Evolutionary conservation across 108 stramenopile species (phyloP), one percentile per base, ranked within the genome.

Genomic region (Mayamaea pseudoterrestris): DNA sequence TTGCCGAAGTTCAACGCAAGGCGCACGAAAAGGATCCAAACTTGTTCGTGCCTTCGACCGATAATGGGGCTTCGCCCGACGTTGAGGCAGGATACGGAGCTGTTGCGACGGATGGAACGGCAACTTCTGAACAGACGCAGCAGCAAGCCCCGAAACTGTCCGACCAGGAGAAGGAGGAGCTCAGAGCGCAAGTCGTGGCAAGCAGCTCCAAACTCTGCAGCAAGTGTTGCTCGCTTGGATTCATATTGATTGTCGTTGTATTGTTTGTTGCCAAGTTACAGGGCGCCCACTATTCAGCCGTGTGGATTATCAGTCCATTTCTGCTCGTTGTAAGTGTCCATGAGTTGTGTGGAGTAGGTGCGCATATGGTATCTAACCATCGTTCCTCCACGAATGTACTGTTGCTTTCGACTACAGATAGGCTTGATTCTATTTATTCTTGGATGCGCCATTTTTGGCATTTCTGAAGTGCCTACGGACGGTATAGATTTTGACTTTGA

Each of bases 241-340:
- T 83, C 50, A 53, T 82, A 23, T 18, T 85, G 22, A 50, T 84
- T 14, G 36, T 89, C 16, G 47, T 83, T 35, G 58, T 62, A 20
- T 40, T 93, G 1, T 47, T 89, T 44, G 70, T 86, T 31, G 77
- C 58, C 16, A 89, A 86, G 61, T 49, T 93, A 11, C 68, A 89
- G 53, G 85, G 85, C 20, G 85, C 86, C 3, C 62, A 57, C 7
- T 84, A 73, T 60, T 86, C 83, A n/a, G 56, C 66, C 8, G 27
- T 93, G 0, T 68, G 82, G 67, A 78, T 93, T 29, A 86, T 93
- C 43, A 85, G 78, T 16, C 91, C 91, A 6, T 73, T 89, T 45
- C 56, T 93, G 30, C 50, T 72, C 25, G 69, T 60, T 41, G 80
- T 70, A 62, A 46, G 64, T 57, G 7, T 11, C 14, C 41, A 14